A percentile compares a stretch with the other conserved stretches of the same genome.
Conservation (phyloP, 1,284 basidiomycete species). For the Apiotrichum porosum region DNA sequence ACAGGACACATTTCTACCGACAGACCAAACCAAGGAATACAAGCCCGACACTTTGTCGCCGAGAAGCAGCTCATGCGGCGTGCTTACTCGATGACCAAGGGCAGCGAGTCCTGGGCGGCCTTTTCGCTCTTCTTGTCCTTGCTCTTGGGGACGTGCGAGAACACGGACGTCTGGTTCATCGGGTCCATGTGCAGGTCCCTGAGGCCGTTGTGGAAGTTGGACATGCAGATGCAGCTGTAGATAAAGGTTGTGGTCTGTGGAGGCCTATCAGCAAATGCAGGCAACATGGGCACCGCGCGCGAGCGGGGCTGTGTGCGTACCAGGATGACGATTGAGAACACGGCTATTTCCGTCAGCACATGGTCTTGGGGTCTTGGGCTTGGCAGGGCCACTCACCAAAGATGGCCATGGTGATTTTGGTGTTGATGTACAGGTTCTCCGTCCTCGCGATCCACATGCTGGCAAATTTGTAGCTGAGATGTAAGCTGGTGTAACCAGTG, state of each 20-base stretch:
- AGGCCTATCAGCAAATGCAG: neutral
- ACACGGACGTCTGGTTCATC: too few relatives aligned
- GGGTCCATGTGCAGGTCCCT: too few relatives aligned
- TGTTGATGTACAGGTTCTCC: slow-evolving; percentile 26
- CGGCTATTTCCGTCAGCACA: slow-evolving; percentile 17
- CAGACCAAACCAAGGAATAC: too few relatives aligned
- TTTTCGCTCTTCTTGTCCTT: too few relatives aligned
- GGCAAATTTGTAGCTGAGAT: slow-evolving; percentile 37
- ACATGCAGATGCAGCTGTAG: slow-evolving; percentile 29
- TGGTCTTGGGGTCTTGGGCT: too few relatives aligned
- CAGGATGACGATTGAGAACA: slow-evolving; percentile 37
- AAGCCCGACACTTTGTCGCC: too few relatives aligned
- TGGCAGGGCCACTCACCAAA: slow-evolving; percentile 24
- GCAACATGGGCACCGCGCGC: neutral
- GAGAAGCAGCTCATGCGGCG: too few relatives aligned
- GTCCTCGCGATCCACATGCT: slow-evolving; percentile 32
- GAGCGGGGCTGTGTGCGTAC: slow-evolving; percentile 2
- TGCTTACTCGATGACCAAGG: too few relatives aligned
- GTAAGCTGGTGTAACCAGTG: neutral
- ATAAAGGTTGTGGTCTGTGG: slow-evolving; percentile 24
- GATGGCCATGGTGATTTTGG: slow-evolving; percentile 36
- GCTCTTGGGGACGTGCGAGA: too few relatives aligned
- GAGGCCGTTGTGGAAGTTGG: slow-evolving; percentile 37
- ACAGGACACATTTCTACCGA: too few relatives aligned
- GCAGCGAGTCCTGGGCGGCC: too few relatives aligned